These are phyloP conservation scores for Phaseolus coccineus DNA, from an alignment of 331 rosid genomes.

Conservation along the genomic window DNA sequence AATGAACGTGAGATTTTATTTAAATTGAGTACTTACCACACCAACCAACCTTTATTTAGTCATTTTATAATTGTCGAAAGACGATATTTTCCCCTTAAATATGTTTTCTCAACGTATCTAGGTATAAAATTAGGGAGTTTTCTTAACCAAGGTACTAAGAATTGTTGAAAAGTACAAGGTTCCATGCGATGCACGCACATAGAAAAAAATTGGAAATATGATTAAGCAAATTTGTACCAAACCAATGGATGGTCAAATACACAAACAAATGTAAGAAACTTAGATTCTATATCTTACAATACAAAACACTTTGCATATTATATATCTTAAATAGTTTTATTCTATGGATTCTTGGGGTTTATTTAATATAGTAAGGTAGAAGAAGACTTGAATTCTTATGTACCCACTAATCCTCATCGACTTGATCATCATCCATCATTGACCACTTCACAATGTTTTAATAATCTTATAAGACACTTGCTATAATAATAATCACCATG, in stretches of 20 bases:
- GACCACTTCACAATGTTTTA: no score
- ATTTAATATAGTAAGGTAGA: neutral
- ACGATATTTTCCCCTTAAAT: neutral
- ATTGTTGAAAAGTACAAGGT: neutral
- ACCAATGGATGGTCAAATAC: neutral
- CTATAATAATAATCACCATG: conserved; percentile 7
- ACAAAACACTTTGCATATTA: no score
- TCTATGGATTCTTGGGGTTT: neutral
- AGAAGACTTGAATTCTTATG: neutral
- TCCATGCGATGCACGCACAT: neutral
- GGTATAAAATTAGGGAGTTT: neutral
- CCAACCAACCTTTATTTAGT: no score
- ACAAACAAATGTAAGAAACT: neutral
- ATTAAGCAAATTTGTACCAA: neutral
- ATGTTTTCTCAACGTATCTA: no score
- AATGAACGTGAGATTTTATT: no score
- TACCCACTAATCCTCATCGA: neutral
- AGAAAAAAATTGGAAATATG: neutral
- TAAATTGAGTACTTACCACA: no score
- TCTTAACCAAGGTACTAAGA: neutral
- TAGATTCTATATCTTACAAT: neutral
- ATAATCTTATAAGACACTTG: neutral
- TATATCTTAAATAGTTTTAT: neutral
- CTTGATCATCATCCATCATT: no score
- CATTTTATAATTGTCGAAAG: neutral